Evolutionary conservation across 768 basidiomycete species (phyloP).

Genomic region (Kwoniella botswanensis): DNA sequence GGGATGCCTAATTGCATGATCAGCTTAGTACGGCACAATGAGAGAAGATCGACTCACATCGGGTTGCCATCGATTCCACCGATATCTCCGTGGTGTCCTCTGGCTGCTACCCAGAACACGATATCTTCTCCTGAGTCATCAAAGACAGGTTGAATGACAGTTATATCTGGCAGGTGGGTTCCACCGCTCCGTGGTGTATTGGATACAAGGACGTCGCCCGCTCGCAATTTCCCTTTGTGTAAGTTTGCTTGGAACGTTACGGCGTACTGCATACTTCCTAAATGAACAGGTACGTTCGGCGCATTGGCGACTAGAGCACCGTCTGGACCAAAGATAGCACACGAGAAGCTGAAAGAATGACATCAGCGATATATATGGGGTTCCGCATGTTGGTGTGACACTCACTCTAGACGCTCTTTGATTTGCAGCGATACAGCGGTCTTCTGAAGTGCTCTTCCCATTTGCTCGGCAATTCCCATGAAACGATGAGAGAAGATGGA

Average conservation of each 20-base stretch:
- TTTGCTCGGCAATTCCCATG: constrained; percentile 95
- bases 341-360: constrained; percentile 62
- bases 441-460: constrained; percentile 88
- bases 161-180: constrained; percentile 83
- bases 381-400: constrained; percentile 62
- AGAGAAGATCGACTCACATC: constrained; percentile 61
- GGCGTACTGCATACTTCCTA: constrained; percentile 42
- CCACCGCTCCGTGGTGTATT: constrained; percentile 58
- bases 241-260: constrained; percentile 38
- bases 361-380: constrained; percentile 21
- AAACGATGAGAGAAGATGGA: constrained; percentile 94
- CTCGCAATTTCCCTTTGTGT: constrained; percentile 60
- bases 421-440: constrained; percentile 93
- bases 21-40: too few relatives aligned
- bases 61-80: constrained; percentile 61
- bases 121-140: constrained; percentile 60
- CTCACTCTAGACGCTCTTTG: constrained; percentile 82
- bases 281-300: constrained; percentile 56
- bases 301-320: constrained; percentile 94
- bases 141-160: constrained; percentile 92
- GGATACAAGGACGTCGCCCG: constrained; percentile 91
- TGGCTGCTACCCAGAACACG: constrained; percentile 65
- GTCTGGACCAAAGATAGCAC: constrained; percentile 90
- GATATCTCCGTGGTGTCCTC: constrained; percentile 84
- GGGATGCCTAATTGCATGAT: constrained; percentile 88